Base-by-base conservation (phyloP, 495 filamentous ascomycete genomes). In the Hypoxylon rickii region DNA sequence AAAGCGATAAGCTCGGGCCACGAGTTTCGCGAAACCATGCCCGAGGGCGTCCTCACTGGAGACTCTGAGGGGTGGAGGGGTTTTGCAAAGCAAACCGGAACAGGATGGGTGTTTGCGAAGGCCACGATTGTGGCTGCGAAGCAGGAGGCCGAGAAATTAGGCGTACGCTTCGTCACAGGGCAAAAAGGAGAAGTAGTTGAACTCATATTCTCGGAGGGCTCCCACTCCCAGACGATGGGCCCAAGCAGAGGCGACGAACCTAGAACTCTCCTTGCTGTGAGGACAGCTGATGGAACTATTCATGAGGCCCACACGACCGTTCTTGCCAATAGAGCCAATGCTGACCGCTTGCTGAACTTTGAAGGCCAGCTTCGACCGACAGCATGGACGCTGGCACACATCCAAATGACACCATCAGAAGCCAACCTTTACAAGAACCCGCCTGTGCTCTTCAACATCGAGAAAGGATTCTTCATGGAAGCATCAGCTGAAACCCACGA, bases 391-490 rank as follows among this genome's bases (percentile, higher is more conserved):
- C 55, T 82, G 3, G 70, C 70, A 18, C 80, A 83, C 52, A 78
- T 83, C 16, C 59, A 63, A 1, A 70, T 83, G 73, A 79, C 72
- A 1, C 44, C 67, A 0, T 69, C 75, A 5, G 80, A 83, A 48
- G 65, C 66, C 1, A 36, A 66, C 19, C 16, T 67, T 0, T 82
- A 76, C 53, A 68, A 60, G 22, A 67, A 79, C 18, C 68, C 82
- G 0, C 79, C 79, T 0, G 79, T 83, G 0, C 59, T 82, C 5
- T 82, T 78, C 54, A 80, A 80, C 36, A 70, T 76, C 47, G 73
- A 76, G 13, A 71, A 71, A 42, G 80, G 79, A 0, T 83, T 82
- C 59, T 82, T 83, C 60, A 81, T 83, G 69, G 79, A 82, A 46
- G 79, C 80, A 2, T 76, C 79, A 50, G 71, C 67, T 20, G 77